phyloP scores from a whole-genome alignment of 2,329 filamentous ascomycete species.

The Ophiostoma australiae region DNA sequence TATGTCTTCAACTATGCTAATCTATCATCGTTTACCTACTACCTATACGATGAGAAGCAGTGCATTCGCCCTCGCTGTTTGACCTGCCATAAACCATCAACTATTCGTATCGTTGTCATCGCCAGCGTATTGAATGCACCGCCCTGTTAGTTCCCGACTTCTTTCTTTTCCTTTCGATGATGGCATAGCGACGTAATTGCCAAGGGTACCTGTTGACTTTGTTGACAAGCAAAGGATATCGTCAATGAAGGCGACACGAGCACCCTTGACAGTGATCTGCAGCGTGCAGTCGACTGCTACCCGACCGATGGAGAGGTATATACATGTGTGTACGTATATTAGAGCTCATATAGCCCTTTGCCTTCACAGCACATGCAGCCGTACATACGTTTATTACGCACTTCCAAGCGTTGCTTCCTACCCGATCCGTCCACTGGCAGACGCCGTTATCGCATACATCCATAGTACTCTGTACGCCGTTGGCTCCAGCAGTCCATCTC shows the following conservation, averaged over 20 bases:
- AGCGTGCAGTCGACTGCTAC: background rate
- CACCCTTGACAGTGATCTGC: background rate
- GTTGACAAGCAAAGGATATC: background rate
- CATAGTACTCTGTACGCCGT: background rate
- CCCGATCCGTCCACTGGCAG: background rate
- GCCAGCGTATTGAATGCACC: background rate
- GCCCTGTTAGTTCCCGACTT: background rate
- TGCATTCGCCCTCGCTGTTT: background rate
- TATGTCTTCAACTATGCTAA: background rate
- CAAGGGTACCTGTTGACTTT: background rate
- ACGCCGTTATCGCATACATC: background rate
- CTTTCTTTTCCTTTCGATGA: background rate
- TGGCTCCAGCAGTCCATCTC: background rate
- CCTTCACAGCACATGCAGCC: background rate
- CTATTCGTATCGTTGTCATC: background rate
- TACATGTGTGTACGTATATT: background rate
- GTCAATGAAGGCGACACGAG: background rate
- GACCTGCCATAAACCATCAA: background rate
- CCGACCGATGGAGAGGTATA: background rate
- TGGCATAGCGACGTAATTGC: background rate
- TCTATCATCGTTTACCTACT: background rate
- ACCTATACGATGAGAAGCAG: background rate
- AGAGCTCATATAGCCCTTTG: background rate
- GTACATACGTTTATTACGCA: too few species aligned
- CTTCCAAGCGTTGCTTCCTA: background rate